phyloP scores from a whole-genome alignment of 257 asterid species.

The Nicotiana obtusifolia region DNA sequence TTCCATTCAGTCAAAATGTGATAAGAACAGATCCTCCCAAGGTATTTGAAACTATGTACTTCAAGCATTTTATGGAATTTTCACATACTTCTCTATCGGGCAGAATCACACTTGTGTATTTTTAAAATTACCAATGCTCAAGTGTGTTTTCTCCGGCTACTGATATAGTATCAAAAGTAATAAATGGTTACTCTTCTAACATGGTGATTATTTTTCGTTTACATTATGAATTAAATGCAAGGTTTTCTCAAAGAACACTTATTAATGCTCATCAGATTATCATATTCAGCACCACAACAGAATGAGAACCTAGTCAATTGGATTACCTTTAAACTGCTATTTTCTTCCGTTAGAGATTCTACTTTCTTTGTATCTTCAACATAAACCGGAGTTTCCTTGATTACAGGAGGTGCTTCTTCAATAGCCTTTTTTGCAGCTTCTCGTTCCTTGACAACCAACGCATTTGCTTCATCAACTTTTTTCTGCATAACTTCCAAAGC shows the following conservation, averaged over 20 bases:
- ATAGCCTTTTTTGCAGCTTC: constrained; percentile 88
- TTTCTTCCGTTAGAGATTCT: constrained; percentile 67
- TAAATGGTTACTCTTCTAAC: not conserved
- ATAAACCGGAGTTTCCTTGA: constrained; percentile 83
- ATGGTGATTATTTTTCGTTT: not conserved
- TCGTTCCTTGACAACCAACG: constrained; percentile 58
- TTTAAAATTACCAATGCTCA: not conserved
- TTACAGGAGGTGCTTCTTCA: constrained; percentile 92
- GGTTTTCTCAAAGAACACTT: not conserved
- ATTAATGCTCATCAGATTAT: not conserved
- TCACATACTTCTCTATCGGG: too few relatives aligned
- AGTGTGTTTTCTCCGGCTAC: not conserved
- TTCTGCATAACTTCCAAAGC: constrained; percentile 66
- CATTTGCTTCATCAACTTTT: constrained; percentile 72
- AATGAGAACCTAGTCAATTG: not conserved
- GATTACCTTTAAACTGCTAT: constrained; percentile 64
- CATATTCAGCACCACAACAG: not conserved
- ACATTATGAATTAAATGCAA: not conserved
- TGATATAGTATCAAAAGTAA: not conserved
- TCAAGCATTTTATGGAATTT: too few relatives aligned
- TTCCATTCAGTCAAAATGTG: not conserved
- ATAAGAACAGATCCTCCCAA: too few relatives aligned
- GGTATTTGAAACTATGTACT: too few relatives aligned
- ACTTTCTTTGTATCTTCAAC: constrained; percentile 80
- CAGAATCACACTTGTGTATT: too few relatives aligned